Conservation (phyloP, 2,329 filamentous ascomycete species). For the Cladophialophora carrionii region DNA sequence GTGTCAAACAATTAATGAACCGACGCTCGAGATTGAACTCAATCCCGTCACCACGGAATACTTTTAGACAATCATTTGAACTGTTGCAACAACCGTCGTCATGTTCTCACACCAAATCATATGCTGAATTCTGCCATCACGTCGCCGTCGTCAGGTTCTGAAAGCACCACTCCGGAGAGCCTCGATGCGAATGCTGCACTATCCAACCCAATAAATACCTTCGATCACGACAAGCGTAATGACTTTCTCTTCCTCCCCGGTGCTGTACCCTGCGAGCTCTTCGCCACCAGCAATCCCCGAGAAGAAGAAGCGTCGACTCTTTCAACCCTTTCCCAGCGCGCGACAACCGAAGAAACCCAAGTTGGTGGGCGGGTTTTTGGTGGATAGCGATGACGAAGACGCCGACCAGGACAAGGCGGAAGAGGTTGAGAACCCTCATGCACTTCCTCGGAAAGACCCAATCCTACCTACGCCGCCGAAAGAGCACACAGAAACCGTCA, state of each 20-base stretch:
- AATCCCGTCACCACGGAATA: neutral
- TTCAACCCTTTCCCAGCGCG: conserved; percentile 39
- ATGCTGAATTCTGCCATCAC: neutral
- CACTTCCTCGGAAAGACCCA: neutral
- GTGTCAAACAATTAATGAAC: conserved; percentile 11
- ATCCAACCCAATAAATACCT: neutral
- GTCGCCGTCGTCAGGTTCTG: neutral
- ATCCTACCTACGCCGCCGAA: conserved; percentile 12
- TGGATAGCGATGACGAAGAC: conserved; percentile 48
- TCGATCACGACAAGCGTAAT: neutral
- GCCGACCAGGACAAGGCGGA: conserved; percentile 39
- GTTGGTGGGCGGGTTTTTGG: conserved; percentile 49
- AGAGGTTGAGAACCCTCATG: neutral
- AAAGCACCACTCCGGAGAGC: neutral
- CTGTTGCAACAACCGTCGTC: neutral
- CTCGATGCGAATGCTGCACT: neutral
- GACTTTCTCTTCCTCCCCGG: conserved; percentile 48
- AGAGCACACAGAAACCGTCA: conserved; percentile 6
- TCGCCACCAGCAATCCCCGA: conserved; percentile 42
- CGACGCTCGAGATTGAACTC: neutral
- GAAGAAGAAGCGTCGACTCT: conserved; percentile 47
- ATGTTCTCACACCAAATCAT: neutral
- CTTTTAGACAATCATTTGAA: neutral
- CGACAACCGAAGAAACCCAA: conserved; percentile 46
- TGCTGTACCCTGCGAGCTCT: conserved; percentile 45